Conservation (phyloP, 768 basidiomycete genomes). For the Phaffia australis region DNA sequence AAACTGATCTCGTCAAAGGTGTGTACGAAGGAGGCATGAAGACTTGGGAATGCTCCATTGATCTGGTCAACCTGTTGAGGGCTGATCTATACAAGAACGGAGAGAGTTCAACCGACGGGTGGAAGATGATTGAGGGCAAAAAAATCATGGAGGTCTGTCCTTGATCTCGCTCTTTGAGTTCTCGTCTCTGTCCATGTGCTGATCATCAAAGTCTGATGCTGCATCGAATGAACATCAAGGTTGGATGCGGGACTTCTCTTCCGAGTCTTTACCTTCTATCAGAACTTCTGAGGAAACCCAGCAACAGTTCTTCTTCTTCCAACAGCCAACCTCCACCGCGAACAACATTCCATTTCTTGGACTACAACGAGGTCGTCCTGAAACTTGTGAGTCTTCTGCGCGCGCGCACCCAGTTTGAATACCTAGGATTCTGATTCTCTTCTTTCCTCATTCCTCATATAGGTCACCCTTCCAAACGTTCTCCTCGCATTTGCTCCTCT, state of each 20-base stretch:
- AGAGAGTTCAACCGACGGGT: constrained; percentile 30
- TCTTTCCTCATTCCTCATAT: neutral
- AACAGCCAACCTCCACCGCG: constrained; percentile 24
- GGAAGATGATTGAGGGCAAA: constrained; percentile 42
- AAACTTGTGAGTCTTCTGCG: constrained; percentile 17
- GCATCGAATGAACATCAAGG: constrained; percentile 43
- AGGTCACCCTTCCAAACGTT: constrained; percentile 59
- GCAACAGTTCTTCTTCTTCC: constrained; percentile 39
- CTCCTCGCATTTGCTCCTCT: constrained; percentile 49
- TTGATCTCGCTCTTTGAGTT: neutral
- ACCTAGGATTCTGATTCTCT: neutral
- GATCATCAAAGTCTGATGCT: too few species aligned
- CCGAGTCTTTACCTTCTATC: constrained; percentile 67
- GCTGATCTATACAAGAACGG: constrained; percentile 29
- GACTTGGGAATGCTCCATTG: constrained; percentile 93
- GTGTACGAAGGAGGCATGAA: constrained; percentile 94
- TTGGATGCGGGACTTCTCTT: constrained; percentile 87
- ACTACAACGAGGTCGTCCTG: constrained; percentile 24
- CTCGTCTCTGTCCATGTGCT: too few species aligned
- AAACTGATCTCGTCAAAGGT: constrained; percentile 80
- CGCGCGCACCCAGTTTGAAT: neutral
- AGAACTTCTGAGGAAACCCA: constrained; percentile 45
- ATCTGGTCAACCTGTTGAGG: constrained; percentile 55
- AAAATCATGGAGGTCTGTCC: constrained; percentile 61
- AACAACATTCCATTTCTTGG: constrained; percentile 27